These are phyloP conservation scores for Chalara sp. DNA, from an alignment of 2,329 filamentous ascomycete genomes.

Conservation along the genomic window DNA sequence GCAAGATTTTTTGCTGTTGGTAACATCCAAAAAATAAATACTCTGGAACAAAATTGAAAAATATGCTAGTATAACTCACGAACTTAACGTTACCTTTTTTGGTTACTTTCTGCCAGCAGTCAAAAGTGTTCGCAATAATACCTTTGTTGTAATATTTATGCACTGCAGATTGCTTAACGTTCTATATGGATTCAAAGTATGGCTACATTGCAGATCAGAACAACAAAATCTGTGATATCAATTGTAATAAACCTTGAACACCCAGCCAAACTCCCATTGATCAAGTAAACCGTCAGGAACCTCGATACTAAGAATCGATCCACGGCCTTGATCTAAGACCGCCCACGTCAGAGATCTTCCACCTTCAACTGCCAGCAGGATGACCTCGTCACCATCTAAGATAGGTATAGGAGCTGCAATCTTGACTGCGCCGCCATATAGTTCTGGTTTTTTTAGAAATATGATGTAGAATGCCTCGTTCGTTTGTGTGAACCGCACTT, in stretches of 20 bases:
- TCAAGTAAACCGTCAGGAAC: slow-evolving; percentile 8
- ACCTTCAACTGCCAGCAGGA: slow-evolving; percentile 29
- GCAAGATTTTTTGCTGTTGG: no score
- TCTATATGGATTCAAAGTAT: no score
- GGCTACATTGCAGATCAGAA: no score
- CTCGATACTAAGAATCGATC: background rate
- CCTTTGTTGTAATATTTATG: no score
- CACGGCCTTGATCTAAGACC: slow-evolving; percentile 15
- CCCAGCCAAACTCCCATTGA: slow-evolving; percentile 14
- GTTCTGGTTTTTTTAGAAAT: slow-evolving; percentile 33
- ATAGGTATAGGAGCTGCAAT: slow-evolving; percentile 39
- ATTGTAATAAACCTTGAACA: slow-evolving; percentile 12
- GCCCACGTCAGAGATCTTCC: slow-evolving; percentile 21
- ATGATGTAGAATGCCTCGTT: slow-evolving; percentile 46
- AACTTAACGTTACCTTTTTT: no score
- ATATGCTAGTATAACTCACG: no score
- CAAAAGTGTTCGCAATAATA: no score
- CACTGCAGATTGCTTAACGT: no score
- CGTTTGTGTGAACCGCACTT: slow-evolving; percentile 45
- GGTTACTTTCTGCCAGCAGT: no score
- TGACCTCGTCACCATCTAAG: slow-evolving; percentile 38
- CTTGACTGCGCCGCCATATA: slow-evolving; percentile 27
- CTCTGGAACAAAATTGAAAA: no score
- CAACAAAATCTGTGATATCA: background rate
- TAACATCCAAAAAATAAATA: no score